Conservation (phyloP, 768 basidiomycete genomes). For the Boletus bicolor region DNA sequence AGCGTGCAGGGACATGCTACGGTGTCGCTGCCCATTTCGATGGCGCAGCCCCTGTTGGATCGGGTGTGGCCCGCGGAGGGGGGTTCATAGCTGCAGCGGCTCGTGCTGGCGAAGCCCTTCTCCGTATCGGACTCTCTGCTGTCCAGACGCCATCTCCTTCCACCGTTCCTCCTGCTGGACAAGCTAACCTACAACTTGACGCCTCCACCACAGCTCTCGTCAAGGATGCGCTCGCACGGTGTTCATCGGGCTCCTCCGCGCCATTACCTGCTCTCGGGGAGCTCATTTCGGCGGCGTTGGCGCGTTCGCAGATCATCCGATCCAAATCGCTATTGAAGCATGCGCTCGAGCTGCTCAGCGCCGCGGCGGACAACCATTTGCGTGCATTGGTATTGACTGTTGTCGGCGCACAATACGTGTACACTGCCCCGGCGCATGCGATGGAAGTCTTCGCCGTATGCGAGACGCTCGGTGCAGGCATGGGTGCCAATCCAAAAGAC, state of each 20-base stretch:
- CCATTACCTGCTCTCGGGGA: constrained; percentile 14
- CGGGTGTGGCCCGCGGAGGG: constrained; percentile 13
- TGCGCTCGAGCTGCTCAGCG: constrained; percentile 56
- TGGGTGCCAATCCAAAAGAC: constrained; percentile 44
- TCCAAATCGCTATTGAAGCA: constrained; percentile 46
- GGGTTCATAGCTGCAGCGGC: constrained; percentile 48
- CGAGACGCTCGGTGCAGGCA: constrained; percentile 67
- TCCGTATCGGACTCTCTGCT: constrained; percentile 44
- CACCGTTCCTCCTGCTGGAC: neutral
- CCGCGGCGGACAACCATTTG: constrained; percentile 66
- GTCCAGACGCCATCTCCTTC: neutral
- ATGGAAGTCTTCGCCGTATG: constrained; percentile 61
- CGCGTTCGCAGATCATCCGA: constrained; percentile 26
- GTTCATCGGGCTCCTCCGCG: constrained; percentile 21
- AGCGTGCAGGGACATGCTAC: constrained; percentile 61
- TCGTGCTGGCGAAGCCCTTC: constrained; percentile 48
- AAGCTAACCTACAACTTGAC: constrained; percentile 15
- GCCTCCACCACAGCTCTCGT: constrained; percentile 14
- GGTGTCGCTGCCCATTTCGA: constrained; percentile 54
- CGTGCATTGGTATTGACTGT: constrained; percentile 68
- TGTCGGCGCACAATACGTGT: constrained; percentile 65
- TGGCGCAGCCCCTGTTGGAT: constrained; percentile 29
- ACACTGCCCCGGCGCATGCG: constrained; percentile 70
- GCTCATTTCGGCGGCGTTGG: constrained; percentile 20
- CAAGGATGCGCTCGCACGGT: constrained; percentile 28